Percentiles rank a stretch among this genome's conserved stretches.
Conservation (phyloP, 2,329 filamentous ascomycete genomes). For the Botryotinia globosa region DNA sequence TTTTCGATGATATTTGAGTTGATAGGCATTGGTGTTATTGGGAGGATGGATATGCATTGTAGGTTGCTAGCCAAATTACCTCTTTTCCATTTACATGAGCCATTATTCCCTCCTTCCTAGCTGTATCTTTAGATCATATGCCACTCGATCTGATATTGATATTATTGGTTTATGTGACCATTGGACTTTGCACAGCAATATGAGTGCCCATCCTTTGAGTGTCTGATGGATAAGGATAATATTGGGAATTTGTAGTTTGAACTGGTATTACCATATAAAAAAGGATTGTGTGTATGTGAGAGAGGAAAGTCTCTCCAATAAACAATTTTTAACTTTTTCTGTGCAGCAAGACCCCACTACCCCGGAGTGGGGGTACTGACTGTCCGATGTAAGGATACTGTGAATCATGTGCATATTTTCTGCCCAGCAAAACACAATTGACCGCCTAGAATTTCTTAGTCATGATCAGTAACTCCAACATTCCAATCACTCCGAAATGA, state of each 20-base stretch:
- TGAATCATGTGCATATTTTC: background rate
- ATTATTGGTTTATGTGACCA: background rate
- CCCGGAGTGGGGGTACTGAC: background rate
- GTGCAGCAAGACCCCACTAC: conserved; percentile 1
- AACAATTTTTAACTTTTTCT: background rate
- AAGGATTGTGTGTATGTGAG: background rate
- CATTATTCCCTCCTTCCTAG: background rate
- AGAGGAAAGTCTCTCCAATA: background rate
- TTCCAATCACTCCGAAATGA: background rate
- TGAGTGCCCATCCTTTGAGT: background rate
- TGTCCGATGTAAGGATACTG: background rate
- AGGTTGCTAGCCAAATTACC: background rate
- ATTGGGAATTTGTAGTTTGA: background rate
- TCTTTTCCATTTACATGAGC: background rate
- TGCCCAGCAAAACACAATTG: background rate
- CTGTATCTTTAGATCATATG: conserved; percentile 13
- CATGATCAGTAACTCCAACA: conserved; percentile 1
- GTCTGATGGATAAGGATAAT: background rate
- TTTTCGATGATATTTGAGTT: conserved; percentile 9
- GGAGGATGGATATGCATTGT: conserved; percentile 13
- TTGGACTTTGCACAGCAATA: background rate
- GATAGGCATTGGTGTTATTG: conserved; percentile 17
- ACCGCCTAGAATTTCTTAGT: conserved; percentile 1
- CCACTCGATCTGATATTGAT: conserved; percentile 7
- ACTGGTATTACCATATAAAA: background rate